These are phyloP conservation scores for Euryodendron excelsum DNA, from an alignment of 148 eudicot genomes.

Conservation along the genomic window DNA sequence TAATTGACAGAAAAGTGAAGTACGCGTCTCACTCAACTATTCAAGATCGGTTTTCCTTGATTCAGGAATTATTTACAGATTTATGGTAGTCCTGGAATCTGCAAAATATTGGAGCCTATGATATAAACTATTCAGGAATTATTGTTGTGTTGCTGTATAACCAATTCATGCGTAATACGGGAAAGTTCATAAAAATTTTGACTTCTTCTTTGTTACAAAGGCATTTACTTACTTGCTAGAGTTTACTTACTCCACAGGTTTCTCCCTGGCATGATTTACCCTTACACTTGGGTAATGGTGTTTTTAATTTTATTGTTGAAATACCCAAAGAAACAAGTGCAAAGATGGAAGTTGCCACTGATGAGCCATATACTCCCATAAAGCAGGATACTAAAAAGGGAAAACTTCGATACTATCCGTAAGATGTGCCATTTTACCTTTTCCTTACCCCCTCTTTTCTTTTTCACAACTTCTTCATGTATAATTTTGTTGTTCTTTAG, in stretches of 20 bases:
- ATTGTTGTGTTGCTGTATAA: background rate
- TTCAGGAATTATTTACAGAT: background rate
- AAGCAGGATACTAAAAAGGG: slow-evolving; percentile 97
- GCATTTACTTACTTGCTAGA: background rate
- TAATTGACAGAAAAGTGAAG: background rate
- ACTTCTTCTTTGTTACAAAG: background rate
- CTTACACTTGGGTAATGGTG: slow-evolving; percentile 74
- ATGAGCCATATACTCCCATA: slow-evolving; percentile 76
- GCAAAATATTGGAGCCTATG: background rate
- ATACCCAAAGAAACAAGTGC: slow-evolving; percentile 96
- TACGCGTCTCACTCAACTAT: background rate
- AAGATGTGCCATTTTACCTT: slow-evolving; percentile 29
- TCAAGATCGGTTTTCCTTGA: background rate
- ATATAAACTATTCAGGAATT: background rate
- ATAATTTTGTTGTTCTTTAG: background rate
- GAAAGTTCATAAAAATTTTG: background rate
- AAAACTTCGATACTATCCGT: slow-evolving; percentile 93
- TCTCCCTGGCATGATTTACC: slow-evolving; percentile 98
- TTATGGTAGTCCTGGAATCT: background rate
- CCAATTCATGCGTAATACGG: background rate
- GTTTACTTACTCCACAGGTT: slow-evolving; percentile 41
- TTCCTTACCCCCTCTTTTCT: background rate
- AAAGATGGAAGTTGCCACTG: slow-evolving; percentile 98
- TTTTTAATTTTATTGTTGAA: slow-evolving; percentile 80
- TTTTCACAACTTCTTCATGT: background rate